phyloP scores from a whole-genome alignment of 257 asterid species.

The Vinca minor region DNA sequence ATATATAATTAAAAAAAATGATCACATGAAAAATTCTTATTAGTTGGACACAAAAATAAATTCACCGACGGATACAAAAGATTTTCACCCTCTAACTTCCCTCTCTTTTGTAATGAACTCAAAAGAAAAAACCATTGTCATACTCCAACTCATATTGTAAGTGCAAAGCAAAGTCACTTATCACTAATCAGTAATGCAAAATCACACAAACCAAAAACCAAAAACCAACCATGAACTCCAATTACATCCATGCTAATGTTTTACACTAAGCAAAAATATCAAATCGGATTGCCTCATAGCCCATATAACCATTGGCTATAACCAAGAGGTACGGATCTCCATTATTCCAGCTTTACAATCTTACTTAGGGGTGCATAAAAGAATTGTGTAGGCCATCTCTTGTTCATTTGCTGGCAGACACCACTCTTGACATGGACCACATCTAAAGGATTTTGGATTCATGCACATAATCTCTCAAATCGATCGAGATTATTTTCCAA shows the following conservation, averaged over 20 bases:
- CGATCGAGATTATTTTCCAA: too few species aligned
- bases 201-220: too few species aligned
- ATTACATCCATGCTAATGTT: background rate
- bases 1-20: too few species aligned
- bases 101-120: too few species aligned
- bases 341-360: too few species aligned
- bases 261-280: background rate
- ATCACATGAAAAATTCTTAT: too few species aligned
- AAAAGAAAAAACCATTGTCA: too few species aligned
- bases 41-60: too few species aligned
- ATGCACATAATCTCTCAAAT: too few species aligned
- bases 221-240: conserved; percentile 1
- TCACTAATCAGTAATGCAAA: background rate
- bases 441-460: too few species aligned
- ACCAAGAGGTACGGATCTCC: conserved; percentile 6
- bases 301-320: conserved; percentile 15
- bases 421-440: conserved; percentile 15
- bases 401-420: background rate
- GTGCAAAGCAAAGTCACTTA: conserved; percentile 16
- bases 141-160: background rate
- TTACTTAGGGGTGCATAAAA: background rate
- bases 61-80: too few species aligned
- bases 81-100: too few species aligned
- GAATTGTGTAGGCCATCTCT: background rate
- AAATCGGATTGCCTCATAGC: background rate